phyloP scores from a whole-genome alignment of 2,329 filamentous ascomycete genomes.

The Pestalotiopsis fici region DNA sequence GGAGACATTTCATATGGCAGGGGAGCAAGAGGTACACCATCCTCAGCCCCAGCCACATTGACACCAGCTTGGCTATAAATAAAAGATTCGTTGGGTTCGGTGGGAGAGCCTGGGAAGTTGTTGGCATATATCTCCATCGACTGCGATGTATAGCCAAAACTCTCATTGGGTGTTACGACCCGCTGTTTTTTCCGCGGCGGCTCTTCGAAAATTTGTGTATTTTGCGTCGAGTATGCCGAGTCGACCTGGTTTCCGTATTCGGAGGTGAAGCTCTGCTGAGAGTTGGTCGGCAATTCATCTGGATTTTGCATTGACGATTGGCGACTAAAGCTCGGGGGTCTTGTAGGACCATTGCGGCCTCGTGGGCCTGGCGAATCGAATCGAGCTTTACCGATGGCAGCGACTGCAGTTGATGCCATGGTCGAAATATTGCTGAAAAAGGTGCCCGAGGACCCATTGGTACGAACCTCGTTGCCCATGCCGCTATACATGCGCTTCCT shows the following conservation, averaged over 20 bases:
- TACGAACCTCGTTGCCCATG: slow-evolving; percentile 67
- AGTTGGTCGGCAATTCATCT: slow-evolving; percentile 69
- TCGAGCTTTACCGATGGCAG: slow-evolving; percentile 93
- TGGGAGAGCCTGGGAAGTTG: slow-evolving; percentile 70
- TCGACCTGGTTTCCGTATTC: slow-evolving; percentile 76
- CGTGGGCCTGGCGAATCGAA: slow-evolving; percentile 84
- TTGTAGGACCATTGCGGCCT: slow-evolving; percentile 62
- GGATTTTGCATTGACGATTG: slow-evolving; percentile 72
- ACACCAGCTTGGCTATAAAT: slow-evolving; percentile 58
- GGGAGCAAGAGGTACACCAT: slow-evolving; percentile 63
- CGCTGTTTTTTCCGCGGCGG: slow-evolving; percentile 81
- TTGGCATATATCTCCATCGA: slow-evolving; percentile 47
- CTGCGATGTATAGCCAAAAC: slow-evolving; percentile 53
- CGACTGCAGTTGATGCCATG: slow-evolving; percentile 89
- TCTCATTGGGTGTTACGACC: slow-evolving; percentile 57
- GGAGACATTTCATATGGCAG: slow-evolving; percentile 61
- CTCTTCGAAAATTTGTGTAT: slow-evolving; percentile 56
- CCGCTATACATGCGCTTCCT: slow-evolving; percentile 86
- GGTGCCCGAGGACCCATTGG: slow-evolving; percentile 72
- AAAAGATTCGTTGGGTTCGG: slow-evolving; percentile 80
- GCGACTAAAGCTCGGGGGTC: slow-evolving; percentile 70
- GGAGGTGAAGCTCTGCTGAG: slow-evolving; percentile 81
- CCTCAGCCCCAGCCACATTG: slow-evolving; percentile 48
- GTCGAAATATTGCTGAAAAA: slow-evolving; percentile 98
- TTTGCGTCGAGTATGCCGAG: slow-evolving; percentile 67